These are phyloP conservation scores for Sporothrix protearum DNA, from an alignment of 2,329 filamentous ascomycete genomes.

Conservation along the genomic window DNA sequence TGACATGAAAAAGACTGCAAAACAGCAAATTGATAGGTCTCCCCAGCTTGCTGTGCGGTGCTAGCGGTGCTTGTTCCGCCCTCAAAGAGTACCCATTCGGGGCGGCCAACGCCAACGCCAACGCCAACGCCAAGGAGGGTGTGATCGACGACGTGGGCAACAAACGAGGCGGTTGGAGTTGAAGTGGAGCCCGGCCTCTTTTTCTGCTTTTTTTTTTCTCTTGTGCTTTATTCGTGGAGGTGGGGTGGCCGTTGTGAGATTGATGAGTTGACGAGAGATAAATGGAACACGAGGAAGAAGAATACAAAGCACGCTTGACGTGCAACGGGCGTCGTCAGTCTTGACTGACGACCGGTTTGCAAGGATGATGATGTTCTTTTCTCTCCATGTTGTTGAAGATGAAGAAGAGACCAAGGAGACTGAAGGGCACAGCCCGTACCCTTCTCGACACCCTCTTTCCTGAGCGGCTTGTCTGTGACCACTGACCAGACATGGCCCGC, in stretches of 20 bases:
- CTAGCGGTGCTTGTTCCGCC: slow-evolving; percentile 9
- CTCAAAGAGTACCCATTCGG: neutral
- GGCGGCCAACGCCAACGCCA: neutral
- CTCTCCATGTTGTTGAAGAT: neutral
- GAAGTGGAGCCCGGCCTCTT: slow-evolving; percentile 12
- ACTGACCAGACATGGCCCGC: slow-evolving; percentile 9
- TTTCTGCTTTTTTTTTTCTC: neutral
- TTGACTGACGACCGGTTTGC: neutral
- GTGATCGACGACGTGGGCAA: slow-evolving; percentile 21
- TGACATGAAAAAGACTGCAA: neutral
- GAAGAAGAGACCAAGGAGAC: neutral
- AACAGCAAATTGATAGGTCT: neutral
- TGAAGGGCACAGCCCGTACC: neutral
- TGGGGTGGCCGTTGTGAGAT: slow-evolving; percentile 8
- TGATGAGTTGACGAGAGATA: neutral
- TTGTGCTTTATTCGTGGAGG: neutral
- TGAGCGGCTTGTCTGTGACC: slow-evolving; percentile 3
- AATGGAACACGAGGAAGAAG: neutral
- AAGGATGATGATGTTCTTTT: too few relatives aligned
- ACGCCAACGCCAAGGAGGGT: slow-evolving; percentile 16
- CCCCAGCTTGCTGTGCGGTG: neutral
- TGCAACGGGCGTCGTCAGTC: neutral
- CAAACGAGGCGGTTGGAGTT: slow-evolving; percentile 20
- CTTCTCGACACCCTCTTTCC: neutral
- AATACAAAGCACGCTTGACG: neutral